These are phyloP conservation scores for Trichoderma orchidacearum DNA, from an alignment of 495 filamentous ascomycete genomes.

Conservation along the genomic window DNA sequence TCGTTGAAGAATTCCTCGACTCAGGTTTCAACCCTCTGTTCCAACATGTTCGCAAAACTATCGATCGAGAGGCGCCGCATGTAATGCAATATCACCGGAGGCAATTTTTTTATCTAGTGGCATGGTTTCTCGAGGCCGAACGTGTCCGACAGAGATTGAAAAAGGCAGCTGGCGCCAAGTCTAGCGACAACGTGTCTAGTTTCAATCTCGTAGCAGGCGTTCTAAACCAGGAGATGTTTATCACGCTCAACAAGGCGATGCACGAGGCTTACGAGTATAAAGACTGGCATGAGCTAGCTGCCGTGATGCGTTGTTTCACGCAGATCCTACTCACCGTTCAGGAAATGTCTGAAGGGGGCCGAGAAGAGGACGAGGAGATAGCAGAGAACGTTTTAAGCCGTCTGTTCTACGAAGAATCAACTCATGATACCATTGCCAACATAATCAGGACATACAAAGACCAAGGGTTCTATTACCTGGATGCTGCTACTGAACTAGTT, in stretches of 20 bases:
- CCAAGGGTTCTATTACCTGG: conserved; percentile 86
- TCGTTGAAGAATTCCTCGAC: conserved; percentile 91
- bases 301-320: conserved; percentile 83
- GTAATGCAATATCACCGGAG: conserved; percentile 55
- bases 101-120: conserved; percentile 85
- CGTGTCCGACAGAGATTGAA: conserved; percentile 51
- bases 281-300: conserved; percentile 72
- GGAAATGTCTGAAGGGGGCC: conserved; percentile 72
- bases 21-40: conserved; percentile 94
- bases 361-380: conserved; percentile 94
- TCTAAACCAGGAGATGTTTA: conserved; percentile 83
- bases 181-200: conserved; percentile 43
- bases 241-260: conserved; percentile 74
- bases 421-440: conserved; percentile 70
- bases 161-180: conserved; percentile 21
- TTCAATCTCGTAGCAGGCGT: conserved; percentile 82
- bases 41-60: conserved; percentile 67
- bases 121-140: conserved; percentile 92
- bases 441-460: conserved; percentile 77
- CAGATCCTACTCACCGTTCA: conserved; percentile 84
- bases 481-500: conserved; percentile 79
- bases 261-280: conserved; percentile 66
- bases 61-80: conserved; percentile 84
- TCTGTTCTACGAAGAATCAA: conserved; percentile 95
- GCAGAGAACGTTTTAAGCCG: conserved; percentile 94